Base-by-base conservation (phyloP, 768 basidiomycete species). In the Xerocomellus dryophilus region DNA sequence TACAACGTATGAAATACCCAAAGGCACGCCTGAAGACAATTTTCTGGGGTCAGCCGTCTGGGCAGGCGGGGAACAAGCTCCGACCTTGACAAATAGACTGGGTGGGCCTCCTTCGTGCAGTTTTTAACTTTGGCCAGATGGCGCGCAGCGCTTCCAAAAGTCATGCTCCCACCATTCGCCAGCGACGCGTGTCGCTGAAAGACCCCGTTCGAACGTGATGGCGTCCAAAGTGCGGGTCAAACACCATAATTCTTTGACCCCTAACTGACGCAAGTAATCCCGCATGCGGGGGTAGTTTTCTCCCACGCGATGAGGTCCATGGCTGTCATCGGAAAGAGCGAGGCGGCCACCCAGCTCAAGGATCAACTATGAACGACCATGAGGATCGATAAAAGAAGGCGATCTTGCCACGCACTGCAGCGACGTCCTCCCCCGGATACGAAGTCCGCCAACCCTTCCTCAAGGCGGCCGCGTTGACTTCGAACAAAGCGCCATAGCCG, bases 311-410 rank as follows among this genome's bases (percentile, higher is more conserved):
- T 84, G 82, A 2, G 93, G 88, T 1, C 92, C 93, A 64, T 99
- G 97, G 48, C 94, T 95, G 72, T 98, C 97, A 67, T 98, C 97
- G 6, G 96, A 98, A 25, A 99, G 78, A 18, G 86, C 81, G 58
- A 97, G 82, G 21, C 83, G 81, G 3, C 95, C 97, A 10, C 79
- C 81, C 44, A 77, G 70, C 40, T 76, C 66, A n/a, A 82, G 60
- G 52, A 98, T 89, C 21, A 88, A 64, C 96, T 98, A 66, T 27
- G 49, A 14, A 43, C 34, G 31, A 35, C 45, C 54, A 61, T 51
- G 50, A 56, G 51, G 46, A 53, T 43, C 53, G 29, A 31, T 20
- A 20, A n/a, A 44, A 32, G 36, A 43, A 43, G 51, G 57, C 7
- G 36, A 54, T 69, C 65, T 56, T 43, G 43, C 52, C 63, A 71